Evolutionary conservation across 192 early-diverging fungal species (phyloP).

Genomic region (Entrophospora sp.): DNA sequence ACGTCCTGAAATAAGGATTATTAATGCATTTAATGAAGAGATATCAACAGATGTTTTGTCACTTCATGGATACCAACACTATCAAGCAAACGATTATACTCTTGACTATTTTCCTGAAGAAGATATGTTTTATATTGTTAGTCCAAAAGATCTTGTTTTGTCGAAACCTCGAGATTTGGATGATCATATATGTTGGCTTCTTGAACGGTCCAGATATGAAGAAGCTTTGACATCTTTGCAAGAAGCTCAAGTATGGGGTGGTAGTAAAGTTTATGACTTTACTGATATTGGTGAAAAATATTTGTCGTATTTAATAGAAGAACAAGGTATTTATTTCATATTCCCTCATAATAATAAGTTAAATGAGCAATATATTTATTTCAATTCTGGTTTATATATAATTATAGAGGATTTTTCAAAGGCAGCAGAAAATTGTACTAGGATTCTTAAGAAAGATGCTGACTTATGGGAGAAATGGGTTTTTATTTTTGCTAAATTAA

Average conservation of each 20-base stretch:
- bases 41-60: slow-evolving; percentile 82
- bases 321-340: slow-evolving; percentile 43
- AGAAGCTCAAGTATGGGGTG: slow-evolving; percentile 46
- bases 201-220: slow-evolving; percentile 68
- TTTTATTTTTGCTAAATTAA: slow-evolving; percentile 72
- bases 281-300: slow-evolving; percentile 78
- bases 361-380: background rate
- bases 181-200: slow-evolving; percentile 92
- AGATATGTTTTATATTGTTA: slow-evolving; percentile 84
- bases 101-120: slow-evolving; percentile 59
- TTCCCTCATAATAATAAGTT: background rate
- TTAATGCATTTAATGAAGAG: slow-evolving; percentile 71
- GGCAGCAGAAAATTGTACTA: slow-evolving; percentile 64
- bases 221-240: slow-evolving; percentile 67
- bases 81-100: slow-evolving; percentile 91
- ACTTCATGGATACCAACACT: slow-evolving; percentile 75
- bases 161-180: slow-evolving; percentile 80
- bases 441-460: slow-evolving; percentile 47
- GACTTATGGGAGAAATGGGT: slow-evolving; percentile 89
- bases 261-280: slow-evolving; percentile 52
- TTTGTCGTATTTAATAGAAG: slow-evolving; percentile 62
- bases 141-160: slow-evolving; percentile 88
- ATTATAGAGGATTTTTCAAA: slow-evolving; percentile 45
- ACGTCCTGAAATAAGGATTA: slow-evolving; percentile 87
- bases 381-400: background rate